A percentile compares a stretch with the other conserved stretches of the same genome.
Conservation (phyloP, 2,329 filamentous ascomycete genomes). For the Sporothrix protearum region DNA sequence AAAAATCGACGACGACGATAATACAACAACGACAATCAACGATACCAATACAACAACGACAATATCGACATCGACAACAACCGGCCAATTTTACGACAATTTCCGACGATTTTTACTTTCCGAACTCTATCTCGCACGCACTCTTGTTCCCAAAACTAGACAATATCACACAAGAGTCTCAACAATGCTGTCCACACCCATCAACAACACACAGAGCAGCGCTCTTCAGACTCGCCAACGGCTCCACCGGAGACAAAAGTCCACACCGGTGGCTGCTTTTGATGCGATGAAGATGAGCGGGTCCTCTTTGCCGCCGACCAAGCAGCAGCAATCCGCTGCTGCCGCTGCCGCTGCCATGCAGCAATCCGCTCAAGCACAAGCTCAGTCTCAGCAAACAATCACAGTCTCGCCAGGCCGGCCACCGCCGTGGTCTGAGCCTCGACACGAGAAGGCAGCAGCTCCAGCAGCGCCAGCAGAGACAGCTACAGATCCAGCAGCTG, state of each 20-base stretch:
- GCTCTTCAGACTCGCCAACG: slow-evolving; percentile 66
- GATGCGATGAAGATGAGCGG: slow-evolving; percentile 65
- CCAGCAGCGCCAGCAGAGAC: slow-evolving; percentile 32
- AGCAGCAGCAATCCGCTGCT: slow-evolving; percentile 13
- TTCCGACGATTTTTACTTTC: slow-evolving; percentile 29
- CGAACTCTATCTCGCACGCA: slow-evolving; percentile 32
- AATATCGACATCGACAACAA: slow-evolving; percentile 20
- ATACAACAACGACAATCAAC: slow-evolving; percentile 23
- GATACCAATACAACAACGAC: slow-evolving; percentile 19
- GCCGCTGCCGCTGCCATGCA: slow-evolving; percentile 31
- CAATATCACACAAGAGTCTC: slow-evolving; percentile 23
- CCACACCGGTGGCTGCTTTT: slow-evolving; percentile 68
- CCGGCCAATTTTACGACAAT: slow-evolving; percentile 21
- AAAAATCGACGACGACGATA: slow-evolving; percentile 26
- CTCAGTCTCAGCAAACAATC: slow-evolving; percentile 8
- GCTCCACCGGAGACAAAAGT: slow-evolving; percentile 82
- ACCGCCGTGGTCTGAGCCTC: slow-evolving; percentile 81
- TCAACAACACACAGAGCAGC: slow-evolving; percentile 51
- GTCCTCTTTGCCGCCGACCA: slow-evolving; percentile 55
- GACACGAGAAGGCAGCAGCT: slow-evolving; percentile 65
- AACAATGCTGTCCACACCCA: slow-evolving; percentile 43
- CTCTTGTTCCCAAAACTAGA: background rate
- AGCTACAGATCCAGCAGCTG: slow-evolving; percentile 28
- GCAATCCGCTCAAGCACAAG: slow-evolving; percentile 20
- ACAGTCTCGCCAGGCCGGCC: slow-evolving; percentile 45